Evolutionary conservation across 177 flowering plant species (phyloP).

Genomic region (Vitis hybrid): DNA sequence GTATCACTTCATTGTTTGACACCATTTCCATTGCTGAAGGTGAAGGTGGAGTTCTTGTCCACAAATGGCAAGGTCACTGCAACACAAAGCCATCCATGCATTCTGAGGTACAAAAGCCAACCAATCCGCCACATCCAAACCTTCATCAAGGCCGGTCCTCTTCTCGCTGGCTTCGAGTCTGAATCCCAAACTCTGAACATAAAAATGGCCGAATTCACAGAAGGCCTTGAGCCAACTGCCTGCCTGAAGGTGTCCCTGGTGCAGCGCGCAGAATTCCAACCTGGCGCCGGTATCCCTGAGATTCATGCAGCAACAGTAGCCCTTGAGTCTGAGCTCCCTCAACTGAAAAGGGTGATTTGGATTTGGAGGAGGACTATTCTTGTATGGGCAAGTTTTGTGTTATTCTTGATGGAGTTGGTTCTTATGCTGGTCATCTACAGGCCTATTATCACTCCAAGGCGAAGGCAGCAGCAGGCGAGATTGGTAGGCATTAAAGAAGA

Average conservation of each 20-base stretch:
- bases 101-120: slow-evolving; percentile 27
- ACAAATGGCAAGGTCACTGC: slow-evolving; percentile 26
- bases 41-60: slow-evolving; percentile 28
- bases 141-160: slow-evolving; percentile 15
- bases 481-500: no score
- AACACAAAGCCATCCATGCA: slow-evolving; percentile 20
- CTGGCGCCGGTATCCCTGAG: slow-evolving; percentile 30
- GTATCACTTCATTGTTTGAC: no score
- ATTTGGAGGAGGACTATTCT: slow-evolving; percentile 30
- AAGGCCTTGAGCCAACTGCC: slow-evolving; percentile 28
- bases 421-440: slow-evolving; percentile 12
- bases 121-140: slow-evolving; percentile 17
- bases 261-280: slow-evolving; percentile 27
- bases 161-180: slow-evolving; percentile 24
- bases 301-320: slow-evolving; percentile 21
- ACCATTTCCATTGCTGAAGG: slow-evolving; percentile 3
- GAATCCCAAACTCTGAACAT: slow-evolving; percentile 28
- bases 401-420: slow-evolving; percentile 22
- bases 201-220: slow-evolving; percentile 18
- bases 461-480: neutral
- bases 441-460: slow-evolving; percentile 22
- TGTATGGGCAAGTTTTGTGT: slow-evolving; percentile 27
- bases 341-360: slow-evolving; percentile 22
- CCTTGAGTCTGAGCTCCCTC: slow-evolving; percentile 32
- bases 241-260: slow-evolving; percentile 27